phyloP scores from a whole-genome alignment of 148 eudicot species.

The Dianthus caryophyllus region DNA sequence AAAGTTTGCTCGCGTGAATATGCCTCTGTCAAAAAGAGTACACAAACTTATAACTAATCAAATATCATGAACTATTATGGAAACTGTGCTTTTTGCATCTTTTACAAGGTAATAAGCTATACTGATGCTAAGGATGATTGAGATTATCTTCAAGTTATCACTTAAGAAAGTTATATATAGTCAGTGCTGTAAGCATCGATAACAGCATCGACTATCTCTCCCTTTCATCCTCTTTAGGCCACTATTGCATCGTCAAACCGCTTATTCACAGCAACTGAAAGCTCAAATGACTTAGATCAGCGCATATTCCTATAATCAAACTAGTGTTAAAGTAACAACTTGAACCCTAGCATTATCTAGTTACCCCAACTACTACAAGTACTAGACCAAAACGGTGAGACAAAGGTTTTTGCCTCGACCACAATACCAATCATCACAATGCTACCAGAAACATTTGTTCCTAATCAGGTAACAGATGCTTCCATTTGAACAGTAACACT shows the following conservation, averaged over 20 bases:
- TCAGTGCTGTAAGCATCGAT: not conserved
- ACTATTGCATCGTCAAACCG: conserved; percentile 4
- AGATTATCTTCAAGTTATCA: not conserved
- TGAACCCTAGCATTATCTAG: too few species aligned
- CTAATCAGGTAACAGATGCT: not conserved
- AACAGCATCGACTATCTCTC: conserved; percentile 4
- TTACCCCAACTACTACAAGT: too few species aligned
- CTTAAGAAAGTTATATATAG: not conserved
- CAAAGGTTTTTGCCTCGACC: not conserved
- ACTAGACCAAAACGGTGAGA: not conserved
- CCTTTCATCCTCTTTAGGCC: not conserved
- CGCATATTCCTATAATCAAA: not conserved
- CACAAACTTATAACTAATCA: not conserved
- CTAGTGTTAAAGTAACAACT: too few species aligned
- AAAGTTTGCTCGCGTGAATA: conserved; percentile 82
- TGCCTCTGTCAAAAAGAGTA: conserved; percentile 53
- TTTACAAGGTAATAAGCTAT: not conserved
- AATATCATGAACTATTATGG: conserved; percentile 1
- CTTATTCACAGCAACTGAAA: not conserved
- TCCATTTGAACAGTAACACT: not conserved
- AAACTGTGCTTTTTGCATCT: not conserved
- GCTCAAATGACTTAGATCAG: not conserved
- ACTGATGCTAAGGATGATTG: not conserved
- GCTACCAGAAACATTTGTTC: not conserved
- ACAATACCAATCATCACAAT: conserved; percentile 1